These are phyloP conservation scores for Diplodia scrobiculata DNA, from an alignment of 2,329 filamentous ascomycete species.

Conservation along the genomic window DNA sequence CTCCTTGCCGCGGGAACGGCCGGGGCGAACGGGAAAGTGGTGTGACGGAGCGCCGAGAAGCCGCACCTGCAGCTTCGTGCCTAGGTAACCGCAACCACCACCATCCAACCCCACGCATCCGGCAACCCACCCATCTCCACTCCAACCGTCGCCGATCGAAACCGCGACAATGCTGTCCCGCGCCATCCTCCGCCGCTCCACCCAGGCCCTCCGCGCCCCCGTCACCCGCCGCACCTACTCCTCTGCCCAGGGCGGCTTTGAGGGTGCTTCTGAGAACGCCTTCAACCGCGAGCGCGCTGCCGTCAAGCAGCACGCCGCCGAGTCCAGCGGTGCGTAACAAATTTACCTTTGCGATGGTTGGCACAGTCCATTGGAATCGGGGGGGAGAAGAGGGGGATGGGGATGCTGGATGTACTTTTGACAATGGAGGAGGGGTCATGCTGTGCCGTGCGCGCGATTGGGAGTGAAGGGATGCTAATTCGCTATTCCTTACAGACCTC, in stretches of 20 bases:
- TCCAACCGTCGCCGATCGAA: constrained; percentile 29
- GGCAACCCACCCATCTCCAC: constrained; percentile 34
- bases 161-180: constrained; percentile 41
- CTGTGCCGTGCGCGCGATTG: neutral
- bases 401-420: neutral
- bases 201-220: constrained; percentile 59
- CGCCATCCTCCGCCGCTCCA: constrained; percentile 42
- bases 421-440: neutral
- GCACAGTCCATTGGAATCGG: constrained; percentile 32
- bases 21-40: constrained; percentile 16
- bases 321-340: constrained; percentile 70
- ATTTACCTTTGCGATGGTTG: constrained; percentile 1
- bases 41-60: constrained; percentile 22
- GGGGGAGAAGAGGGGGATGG: constrained; percentile 27
- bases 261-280: constrained; percentile 73
- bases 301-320: constrained; percentile 85
- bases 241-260: constrained; percentile 58
- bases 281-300: constrained; percentile 91
- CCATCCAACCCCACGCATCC: constrained; percentile 6
- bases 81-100: constrained; percentile 2
- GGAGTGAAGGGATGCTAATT: neutral
- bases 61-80: constrained; percentile 21
- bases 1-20: neutral
- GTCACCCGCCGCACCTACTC: constrained; percentile 69
- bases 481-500: constrained; percentile 62